Evolutionary conservation across 2,329 filamentous ascomycete species (phyloP), one percentile per base, ranked within the genome.

Genomic region (Fusarium sp.): DNA sequence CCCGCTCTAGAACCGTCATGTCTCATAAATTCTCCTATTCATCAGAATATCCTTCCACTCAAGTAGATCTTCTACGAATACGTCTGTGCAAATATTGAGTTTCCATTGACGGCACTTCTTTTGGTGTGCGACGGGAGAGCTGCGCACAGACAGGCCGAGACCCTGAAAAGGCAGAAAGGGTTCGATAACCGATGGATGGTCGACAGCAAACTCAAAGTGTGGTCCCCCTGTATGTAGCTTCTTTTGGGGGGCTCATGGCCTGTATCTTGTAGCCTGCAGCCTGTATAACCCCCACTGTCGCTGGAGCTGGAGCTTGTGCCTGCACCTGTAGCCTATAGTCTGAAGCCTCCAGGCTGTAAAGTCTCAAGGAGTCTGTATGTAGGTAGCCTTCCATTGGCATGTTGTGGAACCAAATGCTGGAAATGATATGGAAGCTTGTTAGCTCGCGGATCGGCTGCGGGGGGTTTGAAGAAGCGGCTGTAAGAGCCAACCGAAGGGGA

Each of bases 401-500:
- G 19, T 44, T 52, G 37, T 49, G 44, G 51, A 56, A 23, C 23
- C 23, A 5, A 10, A 37, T 17, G 17, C 17, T 37, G 35, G 35
- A 37, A 55, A 37, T 62, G 19, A 30, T 47, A 43, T 59, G 44
- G 51, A 55, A 50, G 49, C 51, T 43, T 56, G 57, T 56, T 61
- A 65, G 62, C 30, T 62, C 35, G 45, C 23, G 58, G 61, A 64
- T 65, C 62, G 20, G 48, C 46, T 66, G 63, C 45, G 62, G 63
- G 63, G 63, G 63, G 63, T 51, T 49, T 40, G 20, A 48, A 51
- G 47, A 35, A 37, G 57, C 44, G 44, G 20, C 23, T 19, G 20
- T 32, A 44, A 32, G 45, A 62, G 40, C 22, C 19, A 30, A 52
- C 56, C 25, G 52, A 64, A 64, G 47, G 20, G 52, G 59, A 43